A percentile compares a stretch with the other conserved stretches of the same genome.
Evolutionary conservation across 148 eudicot species (phyloP).

Genomic region (Linanthus parryae): DNA sequence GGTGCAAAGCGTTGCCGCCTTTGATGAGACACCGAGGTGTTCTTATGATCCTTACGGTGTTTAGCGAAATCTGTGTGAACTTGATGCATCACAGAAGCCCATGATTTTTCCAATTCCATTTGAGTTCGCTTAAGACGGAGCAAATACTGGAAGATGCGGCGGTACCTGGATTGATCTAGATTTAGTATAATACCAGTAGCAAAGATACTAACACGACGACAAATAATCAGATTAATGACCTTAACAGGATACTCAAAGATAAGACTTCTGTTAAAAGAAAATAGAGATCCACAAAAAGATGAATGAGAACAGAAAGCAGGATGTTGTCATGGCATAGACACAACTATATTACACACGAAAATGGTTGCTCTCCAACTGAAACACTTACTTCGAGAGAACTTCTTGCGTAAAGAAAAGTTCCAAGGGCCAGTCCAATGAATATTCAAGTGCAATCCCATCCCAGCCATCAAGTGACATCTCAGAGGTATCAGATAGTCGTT

Average conservation of each 20-base stretch:
- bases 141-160: conserved; percentile 85
- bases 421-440: conserved; percentile 93
- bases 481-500: conserved; percentile 36
- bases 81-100: conserved; percentile 99
- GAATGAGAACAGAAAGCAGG: neutral
- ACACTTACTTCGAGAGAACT: conserved; percentile 82
- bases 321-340: too few species aligned
- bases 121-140: conserved; percentile 91
- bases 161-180: conserved; percentile 45
- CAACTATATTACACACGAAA: too few species aligned
- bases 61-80: conserved; percentile 80
- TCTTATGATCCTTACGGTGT: conserved; percentile 43
- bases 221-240: too few species aligned
- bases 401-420: conserved; percentile 91
- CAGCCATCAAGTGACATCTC: conserved; percentile 83
- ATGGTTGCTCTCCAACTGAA: too few species aligned
- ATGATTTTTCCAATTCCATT: conserved; percentile 97
- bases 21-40: conserved; percentile 55
- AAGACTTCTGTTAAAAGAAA: too few species aligned
- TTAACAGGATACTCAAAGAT: too few species aligned
- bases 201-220: too few species aligned
- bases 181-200: too few species aligned
- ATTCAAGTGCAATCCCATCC: conserved; percentile 93
- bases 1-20: conserved; percentile 74
- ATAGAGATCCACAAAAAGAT: neutral